Evolutionary conservation across 371 early-diverging fungal genomes (phyloP).

Genomic region (Coemansia sp.): DNA sequence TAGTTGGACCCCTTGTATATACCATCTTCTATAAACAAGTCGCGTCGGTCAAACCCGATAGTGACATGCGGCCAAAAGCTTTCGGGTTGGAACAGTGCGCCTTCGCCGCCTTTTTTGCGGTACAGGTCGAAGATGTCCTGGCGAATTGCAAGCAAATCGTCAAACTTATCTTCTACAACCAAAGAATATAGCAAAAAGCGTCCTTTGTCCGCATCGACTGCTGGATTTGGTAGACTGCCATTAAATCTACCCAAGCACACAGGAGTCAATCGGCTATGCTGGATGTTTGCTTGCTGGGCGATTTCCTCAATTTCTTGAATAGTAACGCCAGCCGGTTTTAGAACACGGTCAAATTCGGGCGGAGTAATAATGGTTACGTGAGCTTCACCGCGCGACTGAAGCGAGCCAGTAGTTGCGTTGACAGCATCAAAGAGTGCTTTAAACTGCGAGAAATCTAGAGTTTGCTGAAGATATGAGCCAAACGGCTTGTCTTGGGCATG

Average conservation of each 20-base stretch:
- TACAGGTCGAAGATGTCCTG: conserved; percentile 8
- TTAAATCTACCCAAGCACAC: conserved; percentile 68
- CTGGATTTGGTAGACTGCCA: conserved; percentile 36
- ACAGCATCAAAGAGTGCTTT: conserved; percentile 57
- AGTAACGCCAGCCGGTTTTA: conserved; percentile 63
- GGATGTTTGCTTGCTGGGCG: conserved; percentile 58
- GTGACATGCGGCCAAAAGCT: conserved; percentile 74
- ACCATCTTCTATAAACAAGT: conserved; percentile 68
- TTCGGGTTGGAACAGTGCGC: conserved; percentile 53
- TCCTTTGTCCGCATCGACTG: conserved; percentile 3
- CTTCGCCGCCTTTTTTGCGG: conserved; percentile 47
- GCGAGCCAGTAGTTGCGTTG: conserved; percentile 56
- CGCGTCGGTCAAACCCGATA: conserved; percentile 63
- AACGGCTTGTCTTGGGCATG: conserved; percentile 49
- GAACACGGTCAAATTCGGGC: conserved; percentile 62
- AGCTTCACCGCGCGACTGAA: conserved; percentile 64
- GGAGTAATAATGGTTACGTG: conserved; percentile 77
- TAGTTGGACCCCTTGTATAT: conserved; percentile 70
- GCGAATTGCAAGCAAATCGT: conserved; percentile 38
- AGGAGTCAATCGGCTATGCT: conserved; percentile 56
- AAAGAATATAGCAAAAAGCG: conserved; percentile 35
- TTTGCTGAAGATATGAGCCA: conserved; percentile 61
- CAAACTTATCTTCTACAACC: conserved; percentile 40
- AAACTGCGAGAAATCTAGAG: conserved; percentile 61
- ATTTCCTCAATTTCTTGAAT: conserved; percentile 67